Percentiles rank a stretch among this genome's conserved stretches.
Evolutionary conservation across 2,329 filamentous ascomycete genomes (phyloP).

Genomic region (Aspergillus puulaauensis): DNA sequence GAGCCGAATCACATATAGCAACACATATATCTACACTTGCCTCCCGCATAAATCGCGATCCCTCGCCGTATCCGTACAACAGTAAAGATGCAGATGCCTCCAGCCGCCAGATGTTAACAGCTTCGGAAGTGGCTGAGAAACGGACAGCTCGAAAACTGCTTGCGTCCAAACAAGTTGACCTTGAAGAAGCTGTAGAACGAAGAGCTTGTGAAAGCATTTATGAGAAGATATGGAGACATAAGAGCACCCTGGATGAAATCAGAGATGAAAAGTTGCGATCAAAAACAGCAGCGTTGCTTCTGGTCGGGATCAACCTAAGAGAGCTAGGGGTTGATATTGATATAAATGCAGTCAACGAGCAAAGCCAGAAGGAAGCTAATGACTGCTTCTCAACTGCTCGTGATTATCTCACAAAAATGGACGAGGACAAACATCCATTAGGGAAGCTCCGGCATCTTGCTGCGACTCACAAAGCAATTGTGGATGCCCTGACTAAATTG

Average conservation of each 20-base stretch:
- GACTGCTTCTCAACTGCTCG: constrained; percentile 71
- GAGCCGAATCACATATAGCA: constrained; percentile 76
- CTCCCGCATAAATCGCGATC: constrained; percentile 69
- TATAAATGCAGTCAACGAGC: constrained; percentile 51
- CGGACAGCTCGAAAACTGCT: constrained; percentile 75
- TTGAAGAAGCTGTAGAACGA: constrained; percentile 91
- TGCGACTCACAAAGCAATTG: constrained; percentile 87
- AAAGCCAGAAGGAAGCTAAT: constrained; percentile 67
- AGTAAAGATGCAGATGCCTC: constrained; percentile 44
- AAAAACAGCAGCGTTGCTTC: constrained; percentile 81
- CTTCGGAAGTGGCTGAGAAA: constrained; percentile 76
- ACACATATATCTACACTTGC: constrained; percentile 83
- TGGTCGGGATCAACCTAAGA: constrained; percentile 87
- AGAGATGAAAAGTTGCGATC: constrained; percentile 92
- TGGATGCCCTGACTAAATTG: constrained; percentile 72
- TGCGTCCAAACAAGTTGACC: constrained; percentile 70
- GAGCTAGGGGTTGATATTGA: constrained; percentile 80
- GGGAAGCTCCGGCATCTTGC: constrained; percentile 90
- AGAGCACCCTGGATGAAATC: constrained; percentile 88
- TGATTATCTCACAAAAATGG: constrained; percentile 74
- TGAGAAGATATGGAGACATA: constrained; percentile 84
- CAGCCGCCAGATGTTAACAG: constrained; percentile 86
- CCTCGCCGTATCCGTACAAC: constrained; percentile 56
- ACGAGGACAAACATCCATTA: constrained; percentile 79
- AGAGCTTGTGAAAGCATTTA: constrained; percentile 84